phyloP scores from a whole-genome alignment of 495 filamentous ascomycete genomes.

The Aspergillus conjunctus region DNA sequence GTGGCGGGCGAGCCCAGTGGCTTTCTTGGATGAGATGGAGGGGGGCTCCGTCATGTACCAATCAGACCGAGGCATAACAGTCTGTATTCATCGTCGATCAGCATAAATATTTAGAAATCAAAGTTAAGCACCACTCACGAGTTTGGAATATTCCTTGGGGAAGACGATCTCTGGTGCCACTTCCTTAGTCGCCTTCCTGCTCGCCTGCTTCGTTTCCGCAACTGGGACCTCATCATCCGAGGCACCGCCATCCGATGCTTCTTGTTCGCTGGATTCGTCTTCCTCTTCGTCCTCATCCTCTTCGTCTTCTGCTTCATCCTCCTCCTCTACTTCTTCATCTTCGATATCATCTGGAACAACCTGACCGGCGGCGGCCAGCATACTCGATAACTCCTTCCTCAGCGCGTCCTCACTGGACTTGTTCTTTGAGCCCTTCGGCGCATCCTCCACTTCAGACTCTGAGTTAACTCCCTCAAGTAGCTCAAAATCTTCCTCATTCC shows the following conservation, averaged over 20 bases:
- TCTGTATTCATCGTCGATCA: constrained; percentile 47
- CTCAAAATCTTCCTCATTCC: constrained; percentile 73
- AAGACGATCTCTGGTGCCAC: constrained; percentile 24
- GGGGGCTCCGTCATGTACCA: constrained; percentile 77
- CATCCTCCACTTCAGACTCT: constrained; percentile 58
- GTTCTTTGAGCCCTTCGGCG: constrained; percentile 29
- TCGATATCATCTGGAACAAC: constrained; percentile 45
- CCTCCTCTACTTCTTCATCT: constrained; percentile 50
- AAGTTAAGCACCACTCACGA: constrained; percentile 35
- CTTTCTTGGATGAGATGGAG: constrained; percentile 51
- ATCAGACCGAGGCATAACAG: constrained; percentile 76
- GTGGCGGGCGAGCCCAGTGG: constrained; percentile 53
- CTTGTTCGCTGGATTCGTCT: constrained; percentile 47
- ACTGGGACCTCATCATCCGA: constrained; percentile 30
- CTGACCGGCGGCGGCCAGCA: constrained; percentile 48
- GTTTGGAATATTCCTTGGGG: constrained; percentile 47
- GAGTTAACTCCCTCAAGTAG: constrained; percentile 64
- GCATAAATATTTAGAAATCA: constrained; percentile 6
- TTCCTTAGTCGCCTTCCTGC: constrained; percentile 26
- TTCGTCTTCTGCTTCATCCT: constrained; percentile 38
- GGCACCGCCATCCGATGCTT: constrained; percentile 25
- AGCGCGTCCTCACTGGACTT: constrained; percentile 39
- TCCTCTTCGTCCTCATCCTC: constrained; percentile 45
- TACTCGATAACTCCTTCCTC: constrained; percentile 46
- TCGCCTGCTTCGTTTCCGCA: constrained; percentile 19